phyloP scores from a whole-genome alignment of 1,284 basidiomycete species.

The Trametes versicolor region DNA sequence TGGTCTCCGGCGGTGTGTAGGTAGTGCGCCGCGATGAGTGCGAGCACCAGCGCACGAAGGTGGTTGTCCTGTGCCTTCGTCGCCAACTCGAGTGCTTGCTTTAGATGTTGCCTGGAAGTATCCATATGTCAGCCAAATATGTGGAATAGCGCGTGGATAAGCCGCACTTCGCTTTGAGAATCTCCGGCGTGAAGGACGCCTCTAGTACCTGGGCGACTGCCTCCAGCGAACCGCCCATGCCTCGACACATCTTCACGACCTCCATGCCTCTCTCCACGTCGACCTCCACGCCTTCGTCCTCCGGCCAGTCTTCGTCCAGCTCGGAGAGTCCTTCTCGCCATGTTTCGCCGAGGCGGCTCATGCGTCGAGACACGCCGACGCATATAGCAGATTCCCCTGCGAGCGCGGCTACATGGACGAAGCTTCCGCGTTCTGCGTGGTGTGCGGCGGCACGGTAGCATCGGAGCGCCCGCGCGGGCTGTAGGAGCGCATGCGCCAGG shows the following conservation, averaged over 20 bases:
- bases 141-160: background rate
- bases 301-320: slow-evolving; percentile 29
- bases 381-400: slow-evolving; percentile 67
- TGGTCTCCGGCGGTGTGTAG: slow-evolving; percentile 74
- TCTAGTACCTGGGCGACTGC: slow-evolving; percentile 64
- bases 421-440: slow-evolving; percentile 56
- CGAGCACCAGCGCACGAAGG: slow-evolving; percentile 71
- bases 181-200: slow-evolving; percentile 63
- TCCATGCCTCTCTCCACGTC: slow-evolving; percentile 44
- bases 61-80: slow-evolving; percentile 73
- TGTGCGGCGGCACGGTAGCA: slow-evolving; percentile 71
- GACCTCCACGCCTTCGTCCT: slow-evolving; percentile 34
- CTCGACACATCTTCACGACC: slow-evolving; percentile 53
- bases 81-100: slow-evolving; percentile 64
- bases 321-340: slow-evolving; percentile 28
- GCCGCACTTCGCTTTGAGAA: slow-evolving; percentile 67
- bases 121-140: slow-evolving; percentile 27
- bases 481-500: slow-evolving; percentile 68
- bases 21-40: slow-evolving; percentile 74
- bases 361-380: slow-evolving; percentile 54
- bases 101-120: slow-evolving; percentile 63
- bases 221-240: slow-evolving; percentile 63
- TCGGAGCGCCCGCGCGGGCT: slow-evolving; percentile 57
- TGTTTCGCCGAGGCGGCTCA: slow-evolving; percentile 26
- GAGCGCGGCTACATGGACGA: slow-evolving; percentile 64